A percentile compares a stretch with the other conserved stretches of the same genome.
phyloP scores from a whole-genome alignment of 2,329 filamentous ascomycete genomes.

The Fusarium chlamydosporum region DNA sequence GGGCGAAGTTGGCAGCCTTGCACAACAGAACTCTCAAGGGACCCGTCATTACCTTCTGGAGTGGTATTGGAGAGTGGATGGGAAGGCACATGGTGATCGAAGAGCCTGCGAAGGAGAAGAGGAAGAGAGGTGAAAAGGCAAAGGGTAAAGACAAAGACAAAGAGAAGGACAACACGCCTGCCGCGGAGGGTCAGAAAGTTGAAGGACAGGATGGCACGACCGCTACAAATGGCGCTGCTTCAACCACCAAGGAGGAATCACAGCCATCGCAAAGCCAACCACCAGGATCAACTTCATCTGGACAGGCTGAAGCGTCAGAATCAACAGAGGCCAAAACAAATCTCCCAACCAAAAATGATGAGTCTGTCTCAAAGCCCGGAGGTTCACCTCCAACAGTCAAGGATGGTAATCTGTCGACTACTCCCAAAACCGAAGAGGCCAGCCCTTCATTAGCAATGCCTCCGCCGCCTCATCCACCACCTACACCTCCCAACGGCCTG shows the following conservation, averaged over 20 bases:
- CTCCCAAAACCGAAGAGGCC: conserved; percentile 31
- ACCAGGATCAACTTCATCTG: conserved; percentile 13
- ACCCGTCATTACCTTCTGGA: conserved; percentile 93
- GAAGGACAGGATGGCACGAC: conserved; percentile 10
- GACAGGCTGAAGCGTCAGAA: neutral
- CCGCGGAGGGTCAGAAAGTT: conserved; percentile 26
- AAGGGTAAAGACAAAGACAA: conserved; percentile 47
- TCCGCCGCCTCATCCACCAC: conserved; percentile 42
- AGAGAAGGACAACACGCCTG: conserved; percentile 38
- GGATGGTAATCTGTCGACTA: neutral
- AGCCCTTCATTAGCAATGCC: conserved; percentile 42
- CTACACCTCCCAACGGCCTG: conserved; percentile 39
- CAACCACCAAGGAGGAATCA: conserved; percentile 24
- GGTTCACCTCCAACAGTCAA: conserved; percentile 10
- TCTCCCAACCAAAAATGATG: conserved; percentile 15
- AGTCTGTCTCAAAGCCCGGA: conserved; percentile 14
- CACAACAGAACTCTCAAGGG: conserved; percentile 89
- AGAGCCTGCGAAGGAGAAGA: conserved; percentile 73
- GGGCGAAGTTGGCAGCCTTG: conserved; percentile 86
- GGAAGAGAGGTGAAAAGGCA: conserved; percentile 58
- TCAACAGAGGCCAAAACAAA: conserved; percentile 8
- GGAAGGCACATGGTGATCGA: conserved; percentile 76
- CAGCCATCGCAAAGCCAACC: conserved; percentile 18
- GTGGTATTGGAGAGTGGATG: conserved; percentile 87
- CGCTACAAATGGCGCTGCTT: conserved; percentile 3